Evolutionary conservation across 345 rosid genomes (phyloP), one percentile per base, ranked within the genome.

Genomic region (Aquilaria malaccensis): DNA sequence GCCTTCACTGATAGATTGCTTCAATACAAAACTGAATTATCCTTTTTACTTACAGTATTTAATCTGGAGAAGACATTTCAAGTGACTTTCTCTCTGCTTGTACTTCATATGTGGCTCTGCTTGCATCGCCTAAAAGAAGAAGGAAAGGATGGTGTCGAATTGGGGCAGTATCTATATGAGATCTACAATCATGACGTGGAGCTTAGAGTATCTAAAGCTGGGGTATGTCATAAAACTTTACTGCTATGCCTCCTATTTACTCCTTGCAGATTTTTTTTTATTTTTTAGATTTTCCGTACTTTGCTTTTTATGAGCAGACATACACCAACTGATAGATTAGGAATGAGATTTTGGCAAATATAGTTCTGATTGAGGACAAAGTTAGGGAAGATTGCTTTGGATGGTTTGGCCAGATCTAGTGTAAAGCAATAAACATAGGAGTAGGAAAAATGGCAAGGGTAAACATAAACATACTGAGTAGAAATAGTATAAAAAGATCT

Each of bases 151-250:
- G 99, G 99, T 65, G 89, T 80, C 69, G 90, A 90, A 70, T 79
- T 88, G 73, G 99, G 99, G 62, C 97, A 94, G 59, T 77, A 94
- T 63, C 48, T 94, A 2, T 94, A 94, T 66, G 97, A 94, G 75
- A 82, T 85, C 53, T 90, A 94, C 76, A 90, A 88, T 80, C 99
- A 94, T 73, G 92, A 90, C 68, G 91, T 86, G 58, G 99, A 94
- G 78, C 58, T 88, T 55, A 75, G 97, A 79, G 97, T 94, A 30
- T 94, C 96, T 62, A 94, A 86, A 80, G 99, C 96, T 12, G 96
- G 99, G 84, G 99, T 90, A 69, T 10, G 78, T 72, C 6, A 57
- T 66, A 48, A 3, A 33, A 11, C 61, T 61, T 51, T 15, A 43
- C 50, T 68, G 43, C 43, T 9, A 37, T 37, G 43, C 7, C 43